Evolutionary conservation across 768 basidiomycete genomes (phyloP), one percentile per base, ranked within the genome.

Genomic region (Pulveroboletus sp.): DNA sequence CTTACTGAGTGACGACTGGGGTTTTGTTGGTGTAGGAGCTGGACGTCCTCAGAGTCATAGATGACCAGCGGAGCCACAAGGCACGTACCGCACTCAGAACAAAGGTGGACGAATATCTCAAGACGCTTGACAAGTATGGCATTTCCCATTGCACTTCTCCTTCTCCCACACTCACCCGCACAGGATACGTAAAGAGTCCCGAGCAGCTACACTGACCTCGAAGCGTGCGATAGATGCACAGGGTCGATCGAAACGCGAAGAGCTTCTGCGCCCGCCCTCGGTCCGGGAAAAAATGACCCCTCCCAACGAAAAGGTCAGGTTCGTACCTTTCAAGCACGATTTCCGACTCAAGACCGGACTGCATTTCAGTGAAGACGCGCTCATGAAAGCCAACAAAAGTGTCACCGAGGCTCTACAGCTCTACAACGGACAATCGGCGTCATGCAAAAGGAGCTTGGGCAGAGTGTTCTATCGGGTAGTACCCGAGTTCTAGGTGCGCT

Each of bases 391-490:
- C n/a, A 91, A 85, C 47, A 79, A 87, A 51, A 80, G 94, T 52
- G 90, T 99, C 10, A 97, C 94, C 1, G 86, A 89, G 19, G 82
- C 91, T 4, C 73, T n/a, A n/a, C n/a, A n/a, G n/a, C n/a, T n/a
- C n/a, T 98, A 9, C 82, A 90, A 40, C 80, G 94, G 31, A 97
- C 94, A 4, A 78, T 92, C 32, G 75, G 72, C 12, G 71, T 92
- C 5, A 91, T 99, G 90, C 91, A 95, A 69, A 81, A 80, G 34
- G 97, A 98, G 61, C 82, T 99, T 3, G 90, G 97, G 60, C 81
- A 84, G 20, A 94, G 90, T 0, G 90, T 94, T 6, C 75, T 95
- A 41, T 82, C 90, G n/a, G n/a, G n/a, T n/a, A n/a, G n/a, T 4
- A 77, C 76, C 6, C 94, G 98, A 63, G 80, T 94, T 64, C 80